Evolutionary conservation across 768 basidiomycete species (phyloP), one percentile per base, ranked within the genome.

Genomic region (Phylloporus sp.): DNA sequence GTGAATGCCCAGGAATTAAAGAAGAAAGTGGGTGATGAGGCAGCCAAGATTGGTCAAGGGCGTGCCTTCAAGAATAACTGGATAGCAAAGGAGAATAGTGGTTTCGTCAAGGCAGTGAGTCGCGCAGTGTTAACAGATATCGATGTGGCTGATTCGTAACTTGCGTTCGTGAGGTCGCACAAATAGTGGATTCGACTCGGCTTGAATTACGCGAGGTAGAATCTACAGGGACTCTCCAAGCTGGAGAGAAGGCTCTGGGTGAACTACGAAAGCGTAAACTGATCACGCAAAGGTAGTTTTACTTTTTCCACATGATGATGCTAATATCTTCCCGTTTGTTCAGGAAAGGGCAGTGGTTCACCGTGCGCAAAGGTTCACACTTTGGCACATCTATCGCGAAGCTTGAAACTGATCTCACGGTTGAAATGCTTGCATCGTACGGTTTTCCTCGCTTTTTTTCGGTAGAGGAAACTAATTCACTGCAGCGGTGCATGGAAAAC

Each of bases 21-120:
- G 67, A 76, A 78, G 50, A 65, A 67, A 48, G 78, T 98, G 13
- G 95, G 95, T 13, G 86, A 89, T 47, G 92, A 96, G 57, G 77
- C 81, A 7, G 84, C 90, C 14, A 96, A 94, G 70, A 79, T 97
- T 47, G 96, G 96, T 1, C 96, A 98, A 70, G 86, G 86, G 9
- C 80, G 87, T 54, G 96, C 95, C 17, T 96, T 99, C 78, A 97
- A 94, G 72, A 92, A 88, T 57, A 89, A 87, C 46, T 99, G 96
- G 96, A 91, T 98, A 52, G 77, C 74, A 18, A 98, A 97, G 67
- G 87, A 95, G 53, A 90, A 88, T 8, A 78, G 80, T 52, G 90
- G 87, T 17, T 80, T 99, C 54, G 81, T 95, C 37, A 87, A 88
- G 71, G 73, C 84, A 52, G 94, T 95, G 52, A 55, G 89, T 77